A percentile compares a stretch with the other conserved stretches of the same genome.
phyloP scores from a whole-genome alignment of 306 rosid species.

The Begonia loranthoides region DNA sequence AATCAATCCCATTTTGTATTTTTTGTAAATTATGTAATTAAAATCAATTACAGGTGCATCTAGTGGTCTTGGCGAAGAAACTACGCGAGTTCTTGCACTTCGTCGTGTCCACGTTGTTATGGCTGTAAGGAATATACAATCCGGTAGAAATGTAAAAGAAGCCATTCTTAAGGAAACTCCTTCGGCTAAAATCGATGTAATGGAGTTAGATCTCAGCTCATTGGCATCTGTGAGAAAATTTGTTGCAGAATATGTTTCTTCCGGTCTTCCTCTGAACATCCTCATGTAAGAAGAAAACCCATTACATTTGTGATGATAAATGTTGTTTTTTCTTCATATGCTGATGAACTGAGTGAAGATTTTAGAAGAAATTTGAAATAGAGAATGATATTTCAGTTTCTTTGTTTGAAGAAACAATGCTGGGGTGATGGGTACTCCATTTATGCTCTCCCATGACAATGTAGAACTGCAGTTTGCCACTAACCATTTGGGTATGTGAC shows the following conservation, averaged over 20 bases:
- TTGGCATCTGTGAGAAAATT: conserved; percentile 60
- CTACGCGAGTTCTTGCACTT: conserved; percentile 40
- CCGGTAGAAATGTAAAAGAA: conserved; percentile 36
- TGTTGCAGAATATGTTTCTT: conserved; percentile 34
- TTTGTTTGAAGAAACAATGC: conserved; percentile 67
- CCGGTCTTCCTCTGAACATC: conserved; percentile 40
- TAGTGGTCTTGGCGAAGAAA: conserved; percentile 62
- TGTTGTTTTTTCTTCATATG: background rate
- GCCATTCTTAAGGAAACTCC: conserved; percentile 34
- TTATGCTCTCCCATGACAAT: conserved; percentile 52
- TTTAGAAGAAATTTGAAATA: too few relatives aligned
- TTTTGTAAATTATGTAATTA: too few relatives aligned
- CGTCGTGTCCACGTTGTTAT: conserved; percentile 68
- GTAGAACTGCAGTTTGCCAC: conserved; percentile 77
- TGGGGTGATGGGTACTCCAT: conserved; percentile 69
- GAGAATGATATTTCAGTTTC: background rate
- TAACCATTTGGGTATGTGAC: conserved; percentile 53
- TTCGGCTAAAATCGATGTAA: conserved; percentile 40
- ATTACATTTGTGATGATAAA: too few relatives aligned
- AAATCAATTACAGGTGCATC: conserved; percentile 46
- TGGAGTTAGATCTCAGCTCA: conserved; percentile 63
- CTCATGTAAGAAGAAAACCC: conserved; percentile 39
- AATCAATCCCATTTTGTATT: too few relatives aligned
- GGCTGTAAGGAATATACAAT: conserved; percentile 59
- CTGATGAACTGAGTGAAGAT: too few relatives aligned